Evolutionary conservation across 2,329 filamentous ascomycete species (phyloP), one percentile per base, ranked within the genome.

Genomic region (Microdochium nivale): DNA sequence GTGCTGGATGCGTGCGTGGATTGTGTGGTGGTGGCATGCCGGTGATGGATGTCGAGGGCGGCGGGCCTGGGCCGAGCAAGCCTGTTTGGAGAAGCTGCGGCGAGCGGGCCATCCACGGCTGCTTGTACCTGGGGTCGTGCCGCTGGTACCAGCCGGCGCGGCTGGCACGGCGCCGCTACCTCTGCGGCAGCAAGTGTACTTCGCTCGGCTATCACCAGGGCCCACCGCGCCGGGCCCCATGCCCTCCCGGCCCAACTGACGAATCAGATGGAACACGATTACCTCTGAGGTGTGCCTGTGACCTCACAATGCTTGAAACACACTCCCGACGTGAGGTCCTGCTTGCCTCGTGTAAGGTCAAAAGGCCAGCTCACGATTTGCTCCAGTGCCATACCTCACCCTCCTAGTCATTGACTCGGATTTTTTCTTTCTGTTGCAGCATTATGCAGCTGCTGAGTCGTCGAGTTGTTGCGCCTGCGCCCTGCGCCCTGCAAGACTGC

Each of bases 241-340:
- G 40, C 43, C 48, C 53, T 52, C 52, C 56, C 63, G 63, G 64
- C 49, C 60, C 55, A 63, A 58, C 54, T 60, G 63, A 58, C 64
- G 58, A 67, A 67, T 67, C 62, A 67, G 53, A 56, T 40, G 14
- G 23, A 19, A 57, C 51, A 58, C 61, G 58, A 64, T 64, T 64
- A 64, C 62, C 40, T 55, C 54, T 55, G 55, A 49, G 51, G 48
- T 32, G 19, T 32, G 56, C 51, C 37, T 54, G 59, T 62, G 61
- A 64, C 60, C 60, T 63, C 61, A 63, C 59, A 3, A 3, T 44
- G 40, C 40, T 24, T 21, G n/a, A 24, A 44, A 44, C n/a, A 21
- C 19, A 19, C 19, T 44, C 16, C 40, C 8, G 40, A n/a, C n/a
- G n/a, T n/a, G n/a, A n/a, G n/a, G n/a, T n/a, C n/a, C n/a, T n/a